phyloP scores from a whole-genome alignment of 2,329 filamentous ascomycete genomes.

The Epichloe amarillans region DNA sequence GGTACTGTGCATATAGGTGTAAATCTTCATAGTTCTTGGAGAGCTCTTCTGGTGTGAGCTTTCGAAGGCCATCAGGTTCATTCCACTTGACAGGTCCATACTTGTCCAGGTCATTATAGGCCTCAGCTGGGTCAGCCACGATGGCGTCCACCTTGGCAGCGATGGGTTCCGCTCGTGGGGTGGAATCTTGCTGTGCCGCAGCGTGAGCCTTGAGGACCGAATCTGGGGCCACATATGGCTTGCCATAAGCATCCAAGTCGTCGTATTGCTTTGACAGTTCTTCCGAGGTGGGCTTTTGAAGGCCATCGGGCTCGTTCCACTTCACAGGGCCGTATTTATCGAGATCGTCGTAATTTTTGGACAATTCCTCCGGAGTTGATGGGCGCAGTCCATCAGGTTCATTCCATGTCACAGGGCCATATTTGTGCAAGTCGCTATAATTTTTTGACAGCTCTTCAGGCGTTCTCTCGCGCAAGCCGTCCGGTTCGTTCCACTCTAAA shows the following conservation, averaged over 20 bases:
- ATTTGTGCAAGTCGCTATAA: constrained; percentile 26
- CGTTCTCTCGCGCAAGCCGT: constrained; percentile 23
- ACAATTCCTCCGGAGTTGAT: constrained; percentile 22
- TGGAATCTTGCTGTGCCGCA: constrained; percentile 5
- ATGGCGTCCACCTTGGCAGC: constrained; percentile 4
- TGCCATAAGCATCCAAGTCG: constrained; percentile 22
- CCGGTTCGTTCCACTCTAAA: constrained; percentile 23
- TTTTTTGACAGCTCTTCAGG: constrained; percentile 22
- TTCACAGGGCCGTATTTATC: constrained; percentile 18
- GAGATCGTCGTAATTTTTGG: constrained; percentile 27
- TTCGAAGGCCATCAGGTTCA: constrained; percentile 6
- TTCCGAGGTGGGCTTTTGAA: constrained; percentile 14
- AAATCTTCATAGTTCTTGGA: constrained; percentile 20
- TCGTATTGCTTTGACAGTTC: constrained; percentile 20
- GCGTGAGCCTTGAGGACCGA: constrained; percentile 7
- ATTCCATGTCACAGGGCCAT: constrained; percentile 23
- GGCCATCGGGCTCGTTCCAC: constrained; percentile 19
- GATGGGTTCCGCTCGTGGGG: constrained; percentile 6
- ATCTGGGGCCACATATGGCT: constrained; percentile 6
- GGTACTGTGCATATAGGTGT: constrained; percentile 10
- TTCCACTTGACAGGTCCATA: constrained; percentile 8
- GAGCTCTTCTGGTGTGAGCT: constrained; percentile 13
- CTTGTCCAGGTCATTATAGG: constrained; percentile 7
- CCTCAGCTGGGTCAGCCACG: not conserved
- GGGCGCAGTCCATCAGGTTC: constrained; percentile 21